These are phyloP conservation scores for Trichophaea hybrida DNA, from an alignment of 2,329 filamentous ascomycete genomes.

Conservation along the genomic window DNA sequence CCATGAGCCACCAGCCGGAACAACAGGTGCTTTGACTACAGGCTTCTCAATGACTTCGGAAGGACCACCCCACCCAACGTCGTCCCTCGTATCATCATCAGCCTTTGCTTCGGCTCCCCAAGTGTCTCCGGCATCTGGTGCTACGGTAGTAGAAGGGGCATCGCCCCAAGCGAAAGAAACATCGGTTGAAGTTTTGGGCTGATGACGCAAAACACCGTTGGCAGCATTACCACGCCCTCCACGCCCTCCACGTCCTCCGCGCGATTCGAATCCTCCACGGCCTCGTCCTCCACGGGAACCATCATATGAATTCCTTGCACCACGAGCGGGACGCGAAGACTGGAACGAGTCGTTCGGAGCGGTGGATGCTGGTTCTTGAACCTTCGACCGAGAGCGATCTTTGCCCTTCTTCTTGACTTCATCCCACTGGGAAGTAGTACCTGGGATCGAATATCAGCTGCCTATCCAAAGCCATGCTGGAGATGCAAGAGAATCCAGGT, in stretches of 20 bases:
- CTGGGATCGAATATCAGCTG: conserved; percentile 33
- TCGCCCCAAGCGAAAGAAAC: background rate
- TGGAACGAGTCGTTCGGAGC: conserved; percentile 38
- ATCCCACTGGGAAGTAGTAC: conserved; percentile 67
- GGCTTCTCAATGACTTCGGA: conserved; percentile 29
- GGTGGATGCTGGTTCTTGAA: conserved; percentile 39
- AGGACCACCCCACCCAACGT: background rate
- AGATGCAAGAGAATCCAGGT: background rate
- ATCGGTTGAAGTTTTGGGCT: background rate
- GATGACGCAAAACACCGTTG: conserved; percentile 35
- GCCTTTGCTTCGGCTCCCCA: background rate
- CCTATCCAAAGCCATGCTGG: background rate
- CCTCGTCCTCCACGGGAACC: conserved; percentile 47
- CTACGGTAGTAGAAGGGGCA: conserved; percentile 15
- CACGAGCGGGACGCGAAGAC: conserved; percentile 32
- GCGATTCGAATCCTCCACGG: conserved; percentile 36
- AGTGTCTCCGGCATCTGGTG: background rate
- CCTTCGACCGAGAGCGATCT: conserved; percentile 52
- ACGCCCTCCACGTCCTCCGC: conserved; percentile 48
- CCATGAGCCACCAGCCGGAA: conserved; percentile 8
- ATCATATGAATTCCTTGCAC: conserved; percentile 31
- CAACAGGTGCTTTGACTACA: conserved; percentile 25
- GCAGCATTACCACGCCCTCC: conserved; percentile 51
- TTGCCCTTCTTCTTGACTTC: conserved; percentile 73
- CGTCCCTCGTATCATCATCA: background rate